Evolutionary conservation across 768 basidiomycete genomes (phyloP), one percentile per base, ranked within the genome.

Genomic region (Sporobolomyces phaffii): DNA sequence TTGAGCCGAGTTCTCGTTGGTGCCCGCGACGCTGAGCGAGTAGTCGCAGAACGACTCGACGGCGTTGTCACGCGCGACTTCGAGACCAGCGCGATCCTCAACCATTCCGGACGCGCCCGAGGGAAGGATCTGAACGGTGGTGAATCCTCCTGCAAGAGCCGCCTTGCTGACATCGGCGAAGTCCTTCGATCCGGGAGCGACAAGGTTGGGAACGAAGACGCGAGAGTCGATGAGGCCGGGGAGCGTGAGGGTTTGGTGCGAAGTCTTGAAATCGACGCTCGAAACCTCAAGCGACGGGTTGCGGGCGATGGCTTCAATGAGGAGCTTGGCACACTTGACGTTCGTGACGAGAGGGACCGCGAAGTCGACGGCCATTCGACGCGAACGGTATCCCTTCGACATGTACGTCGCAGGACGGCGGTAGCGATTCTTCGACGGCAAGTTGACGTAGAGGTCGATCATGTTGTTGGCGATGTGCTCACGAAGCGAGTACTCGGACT

Each of bases 391-490:
- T 11, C 96, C 96, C 77, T 96, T 93, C 78, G 91, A 96, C 58
- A 91, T 85, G 77, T 98, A 99, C 78, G 87, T 93, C 18, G 96
- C 93, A 9, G 96, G 96, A 24, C 96, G 88, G 64, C 96, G 88
- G 79, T 90, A 98, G 76, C 91, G 84, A 78, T 99, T 98, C 81
- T 91, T 96, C 44, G 94, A 97, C 3, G 96, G 96, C 73, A 99
- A 81, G 78, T 99, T 99, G 85, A 99, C 94, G 78, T 97, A 99
- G 86, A 98, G 89, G 79, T 99, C 96, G 77, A 99, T 99, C 73
- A 96, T 81, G 78, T 70, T 68, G 69, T 75, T 75, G 38, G 90
- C 90, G 68, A 99, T 81, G 80, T 99, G 96, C 77, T 96, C 91
- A 6, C 90, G 92, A 64, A 99, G 81, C 0, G 96, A 98, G 78